Percentiles rank a stretch among this genome's conserved stretches.
Conservation (phyloP, 2,329 filamentous ascomycete genomes). For the Calonectria hongkongensis region DNA sequence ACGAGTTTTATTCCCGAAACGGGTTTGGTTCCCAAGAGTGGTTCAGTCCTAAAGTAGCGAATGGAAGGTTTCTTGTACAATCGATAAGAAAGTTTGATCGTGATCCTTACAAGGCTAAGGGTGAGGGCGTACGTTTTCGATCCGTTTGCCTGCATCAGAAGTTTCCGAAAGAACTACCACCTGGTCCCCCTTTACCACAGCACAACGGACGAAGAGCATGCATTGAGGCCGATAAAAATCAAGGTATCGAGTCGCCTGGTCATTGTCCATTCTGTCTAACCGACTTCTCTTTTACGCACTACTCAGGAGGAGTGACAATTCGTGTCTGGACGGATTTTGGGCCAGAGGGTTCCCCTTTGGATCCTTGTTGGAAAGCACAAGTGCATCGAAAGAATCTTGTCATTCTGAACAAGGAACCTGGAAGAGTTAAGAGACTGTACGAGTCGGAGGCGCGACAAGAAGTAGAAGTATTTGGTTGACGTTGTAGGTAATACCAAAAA, state of each 20-base stretch:
- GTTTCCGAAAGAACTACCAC: background rate
- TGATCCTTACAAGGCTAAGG: too few species aligned
- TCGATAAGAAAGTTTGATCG: background rate
- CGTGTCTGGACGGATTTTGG: slow-evolving; percentile 43
- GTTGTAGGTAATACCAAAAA: too few species aligned
- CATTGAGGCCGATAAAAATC: background rate
- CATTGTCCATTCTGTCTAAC: slow-evolving; percentile 32
- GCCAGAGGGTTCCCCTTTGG: slow-evolving; percentile 27
- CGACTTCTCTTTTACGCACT: slow-evolving; percentile 31
- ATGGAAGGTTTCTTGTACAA: slow-evolving; percentile 35
- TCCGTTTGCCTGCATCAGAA: background rate
- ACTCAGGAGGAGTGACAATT: slow-evolving; percentile 1
- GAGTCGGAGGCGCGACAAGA: background rate
- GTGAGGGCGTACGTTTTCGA: too few species aligned
- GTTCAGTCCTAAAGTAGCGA: slow-evolving; percentile 33
- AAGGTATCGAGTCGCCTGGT: background rate
- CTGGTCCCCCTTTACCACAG: background rate
- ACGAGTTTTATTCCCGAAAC: accelerated
- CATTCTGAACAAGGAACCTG: background rate
- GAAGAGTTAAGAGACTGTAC: slow-evolving; percentile 2
- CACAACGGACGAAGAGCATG: background rate
- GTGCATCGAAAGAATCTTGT: background rate
- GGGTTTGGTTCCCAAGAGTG: background rate
- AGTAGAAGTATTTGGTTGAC: too few species aligned
- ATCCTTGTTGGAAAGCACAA: slow-evolving; percentile 18